Percentiles rank a stretch among this genome's conserved stretches.
phyloP scores from a whole-genome alignment of 208 protist species.

The Plasmodiophora brassicae region DNA sequence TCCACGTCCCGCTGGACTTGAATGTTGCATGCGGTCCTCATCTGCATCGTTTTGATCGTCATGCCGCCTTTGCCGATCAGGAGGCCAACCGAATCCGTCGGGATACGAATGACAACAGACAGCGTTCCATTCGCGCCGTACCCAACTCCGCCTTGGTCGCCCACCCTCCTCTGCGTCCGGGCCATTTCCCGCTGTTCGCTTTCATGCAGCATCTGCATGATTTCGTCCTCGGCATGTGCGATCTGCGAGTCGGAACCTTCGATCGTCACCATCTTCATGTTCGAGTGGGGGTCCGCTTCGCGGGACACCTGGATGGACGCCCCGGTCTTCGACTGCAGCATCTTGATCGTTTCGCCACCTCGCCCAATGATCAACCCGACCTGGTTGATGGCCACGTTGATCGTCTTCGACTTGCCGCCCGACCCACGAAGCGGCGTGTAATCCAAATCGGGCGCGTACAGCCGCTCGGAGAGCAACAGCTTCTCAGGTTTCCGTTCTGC shows the following conservation, averaged over 20 bases:
- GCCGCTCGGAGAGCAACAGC: neutral
- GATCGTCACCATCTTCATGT: constrained; percentile 7
- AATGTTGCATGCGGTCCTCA: constrained; percentile 27
- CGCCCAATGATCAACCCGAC: constrained; percentile 27
- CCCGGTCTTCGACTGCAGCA: constrained; percentile 33
- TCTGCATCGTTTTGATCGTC: constrained; percentile 34
- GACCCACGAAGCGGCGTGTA: neutral
- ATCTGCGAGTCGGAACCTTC: neutral
- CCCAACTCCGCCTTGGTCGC: neutral
- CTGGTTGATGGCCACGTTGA: neutral
- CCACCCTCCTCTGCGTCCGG: neutral
- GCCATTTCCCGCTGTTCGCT: neutral
- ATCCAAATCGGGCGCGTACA: neutral
- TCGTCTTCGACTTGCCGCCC: neutral
- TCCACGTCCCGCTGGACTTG: constrained; percentile 4
- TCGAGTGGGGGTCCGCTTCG: constrained; percentile 29
- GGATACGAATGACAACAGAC: constrained; percentile 20
- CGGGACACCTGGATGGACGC: constrained; percentile 31
- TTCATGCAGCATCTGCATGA: constrained; percentile 19
- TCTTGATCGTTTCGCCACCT: constrained; percentile 34
- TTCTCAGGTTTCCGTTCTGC: neutral
- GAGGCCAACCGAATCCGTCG: constrained; percentile 12
- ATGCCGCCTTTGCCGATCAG: constrained; percentile 31
- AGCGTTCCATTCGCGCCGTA: neutral
- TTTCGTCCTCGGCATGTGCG: neutral